Conservation (phyloP, 371 early-diverging fungal genomes). For the Mortierella sp. region DNA sequence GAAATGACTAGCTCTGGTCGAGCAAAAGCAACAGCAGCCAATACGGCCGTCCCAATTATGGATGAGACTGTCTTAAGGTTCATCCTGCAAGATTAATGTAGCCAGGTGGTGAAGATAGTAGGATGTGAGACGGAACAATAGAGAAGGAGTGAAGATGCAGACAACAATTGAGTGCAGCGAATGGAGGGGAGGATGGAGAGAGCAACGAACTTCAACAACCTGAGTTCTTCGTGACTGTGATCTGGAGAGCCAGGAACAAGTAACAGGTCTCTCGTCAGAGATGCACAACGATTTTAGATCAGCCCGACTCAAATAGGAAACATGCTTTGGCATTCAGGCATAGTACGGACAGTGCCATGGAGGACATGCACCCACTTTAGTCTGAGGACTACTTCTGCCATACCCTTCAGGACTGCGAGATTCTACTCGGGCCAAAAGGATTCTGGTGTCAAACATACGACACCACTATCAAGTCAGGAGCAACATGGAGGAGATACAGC, state of each 20-base stretch:
- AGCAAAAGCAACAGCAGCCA: slow-evolving; percentile 30
- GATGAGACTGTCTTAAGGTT: slow-evolving; percentile 32
- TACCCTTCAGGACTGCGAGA: slow-evolving; percentile 3
- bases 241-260: neutral
- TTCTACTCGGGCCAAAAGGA: slow-evolving; percentile 23
- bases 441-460: slow-evolving; percentile 2
- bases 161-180: neutral
- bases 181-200: neutral
- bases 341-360: slow-evolving; percentile 14
- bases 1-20: slow-evolving; percentile 59
- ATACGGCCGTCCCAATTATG: slow-evolving; percentile 15
- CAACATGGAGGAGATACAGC: neutral
- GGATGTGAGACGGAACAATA: neutral
- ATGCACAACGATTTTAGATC: slow-evolving; percentile 7
- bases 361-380: slow-evolving; percentile 20
- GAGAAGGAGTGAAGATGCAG: neutral
- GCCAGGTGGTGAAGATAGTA: neutral
- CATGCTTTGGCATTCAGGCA: slow-evolving; percentile 30
- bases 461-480: slow-evolving; percentile 1
- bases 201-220: neutral
- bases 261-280: neutral
- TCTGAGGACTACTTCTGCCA: neutral
- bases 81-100: slow-evolving; percentile 22
- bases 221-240: neutral
- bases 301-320: neutral